A percentile compares a stretch with the other conserved stretches of the same genome.
Conservation (phyloP, 192 early-diverging fungal species). For the Coemansia sp. region DNA sequence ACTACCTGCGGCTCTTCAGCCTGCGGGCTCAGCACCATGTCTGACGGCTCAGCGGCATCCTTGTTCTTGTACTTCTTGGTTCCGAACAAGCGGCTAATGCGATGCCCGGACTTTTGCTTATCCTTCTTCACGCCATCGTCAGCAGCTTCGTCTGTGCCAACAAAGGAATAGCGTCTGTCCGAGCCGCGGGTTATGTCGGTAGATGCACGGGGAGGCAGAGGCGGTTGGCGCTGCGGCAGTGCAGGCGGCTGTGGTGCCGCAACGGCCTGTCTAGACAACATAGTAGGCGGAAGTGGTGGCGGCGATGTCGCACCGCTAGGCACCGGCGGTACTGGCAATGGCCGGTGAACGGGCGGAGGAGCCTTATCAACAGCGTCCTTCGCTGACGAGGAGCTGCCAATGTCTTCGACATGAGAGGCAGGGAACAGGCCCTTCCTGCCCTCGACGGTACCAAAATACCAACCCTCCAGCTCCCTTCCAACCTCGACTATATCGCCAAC, state of each 20-base stretch:
- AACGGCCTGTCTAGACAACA: conserved; percentile 13
- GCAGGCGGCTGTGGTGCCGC: conserved; percentile 23
- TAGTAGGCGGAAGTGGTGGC: conserved; percentile 5
- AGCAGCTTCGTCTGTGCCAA: conserved; percentile 13
- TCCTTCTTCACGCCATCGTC: conserved; percentile 34
- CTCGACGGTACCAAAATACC: conserved; percentile 65
- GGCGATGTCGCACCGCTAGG: conserved; percentile 11
- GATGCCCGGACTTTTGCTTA: conserved; percentile 38
- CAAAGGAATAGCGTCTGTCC: conserved; percentile 7
- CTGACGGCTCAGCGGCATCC: conserved; percentile 10
- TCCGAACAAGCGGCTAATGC: conserved; percentile 50
- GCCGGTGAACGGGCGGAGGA: conserved; percentile 18
- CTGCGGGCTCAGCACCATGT: background rate
- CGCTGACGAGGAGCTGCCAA: background rate
- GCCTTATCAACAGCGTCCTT: background rate
- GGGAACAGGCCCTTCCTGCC: conserved; percentile 62
- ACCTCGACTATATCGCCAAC: conserved; percentile 61
- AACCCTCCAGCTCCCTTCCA: conserved; percentile 60
- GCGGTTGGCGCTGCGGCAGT: conserved; percentile 27
- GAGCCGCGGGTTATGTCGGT: background rate
- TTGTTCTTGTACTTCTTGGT: conserved; percentile 42
- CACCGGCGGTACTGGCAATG: conserved; percentile 30
- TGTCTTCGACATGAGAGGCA: background rate
- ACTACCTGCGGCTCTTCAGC: background rate
- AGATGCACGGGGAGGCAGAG: conserved; percentile 6